Conservation (phyloP, 2,329 filamentous ascomycete genomes). For the Chalaropsis ovoidea region DNA sequence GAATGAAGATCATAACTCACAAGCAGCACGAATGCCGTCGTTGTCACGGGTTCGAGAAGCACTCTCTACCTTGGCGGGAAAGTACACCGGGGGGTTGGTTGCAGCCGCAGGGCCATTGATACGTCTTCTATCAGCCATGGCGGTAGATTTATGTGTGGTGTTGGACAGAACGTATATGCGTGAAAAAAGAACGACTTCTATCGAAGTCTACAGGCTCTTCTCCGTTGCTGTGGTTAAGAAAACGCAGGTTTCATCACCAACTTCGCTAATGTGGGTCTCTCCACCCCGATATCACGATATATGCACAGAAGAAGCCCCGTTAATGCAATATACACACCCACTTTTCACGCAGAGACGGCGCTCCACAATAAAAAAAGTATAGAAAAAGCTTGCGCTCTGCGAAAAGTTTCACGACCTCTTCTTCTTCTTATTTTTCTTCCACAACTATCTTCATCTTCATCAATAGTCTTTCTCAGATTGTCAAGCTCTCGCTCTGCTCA, state of each 20-base stretch:
- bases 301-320: neutral
- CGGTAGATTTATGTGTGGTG: neutral
- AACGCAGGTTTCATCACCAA: neutral
- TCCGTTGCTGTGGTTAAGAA: neutral
- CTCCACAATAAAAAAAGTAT: slow-evolving; percentile 19
- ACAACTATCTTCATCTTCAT: neutral
- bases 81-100: slow-evolving; percentile 65
- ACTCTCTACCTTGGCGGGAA: slow-evolving; percentile 36
- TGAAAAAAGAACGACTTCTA: neutral
- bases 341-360: slow-evolving; percentile 12
- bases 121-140: slow-evolving; percentile 74
- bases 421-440: slow-evolving; percentile 6
- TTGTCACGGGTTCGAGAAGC: slow-evolving; percentile 47
- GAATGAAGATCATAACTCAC: slow-evolving; percentile 41
- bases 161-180: neutral
- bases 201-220: neutral
- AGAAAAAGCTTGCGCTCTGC: slow-evolving; percentile 18
- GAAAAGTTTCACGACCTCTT: neutral
- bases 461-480: neutral
- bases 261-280: neutral
- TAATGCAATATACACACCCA: slow-evolving; percentile 16
- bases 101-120: slow-evolving; percentile 77
- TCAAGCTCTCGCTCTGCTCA: neutral
- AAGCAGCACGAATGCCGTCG: slow-evolving; percentile 73
- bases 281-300: neutral